Base-by-base conservation (phyloP, 1,284 basidiomycete species). In the Rhodotorula mucilaginosa region DNA sequence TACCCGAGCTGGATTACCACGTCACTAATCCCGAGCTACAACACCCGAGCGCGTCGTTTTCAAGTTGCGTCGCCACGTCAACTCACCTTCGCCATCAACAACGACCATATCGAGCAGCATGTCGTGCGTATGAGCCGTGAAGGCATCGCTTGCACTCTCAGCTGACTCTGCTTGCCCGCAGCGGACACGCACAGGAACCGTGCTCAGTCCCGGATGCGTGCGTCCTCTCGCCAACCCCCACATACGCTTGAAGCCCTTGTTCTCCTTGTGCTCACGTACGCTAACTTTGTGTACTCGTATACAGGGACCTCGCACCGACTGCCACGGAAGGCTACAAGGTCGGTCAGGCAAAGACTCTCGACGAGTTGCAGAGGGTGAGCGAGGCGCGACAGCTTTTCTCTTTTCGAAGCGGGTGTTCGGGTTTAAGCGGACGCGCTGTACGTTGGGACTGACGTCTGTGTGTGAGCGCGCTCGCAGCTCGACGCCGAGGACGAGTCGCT, bases 401-500 rank as follows among this genome's bases (percentile, higher is more conserved):
- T 18, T 19, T 51, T 13, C 49, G 49, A 7, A 18, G 23, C 8
- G 18, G 19, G 5, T 23, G 4, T 18, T 51, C 49, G 6, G 19
- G 49, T 23, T 51, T 19, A 19, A 18, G 49, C 49, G 19, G 1
- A 49, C 48, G 16, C 16, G 2, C 18, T 46, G n/a, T 0, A 29
- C 5, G 16, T 2, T 26, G 23, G 34, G 16, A 13, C 16, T 12
- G 59, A 31, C 7, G 56, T 26, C 26, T n/a, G 58, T 19, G 52
- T 26, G 49, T 47, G 48, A 26, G 23, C 58, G 63, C 52, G 46
- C 58, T 34, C 4, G 21, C 82, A 88, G 59, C 86, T 94, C 66
- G 92, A 94, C 81, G 90, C 89, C 18, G 84, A 90, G 71, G 92
- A 95, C 80, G 91, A 93, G 81, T 91, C 89, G 61, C 81, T 86